These are phyloP conservation scores for Metschnikowia lochheadii DNA, from an alignment of 805 yeast species.

Conservation along the genomic window DNA sequence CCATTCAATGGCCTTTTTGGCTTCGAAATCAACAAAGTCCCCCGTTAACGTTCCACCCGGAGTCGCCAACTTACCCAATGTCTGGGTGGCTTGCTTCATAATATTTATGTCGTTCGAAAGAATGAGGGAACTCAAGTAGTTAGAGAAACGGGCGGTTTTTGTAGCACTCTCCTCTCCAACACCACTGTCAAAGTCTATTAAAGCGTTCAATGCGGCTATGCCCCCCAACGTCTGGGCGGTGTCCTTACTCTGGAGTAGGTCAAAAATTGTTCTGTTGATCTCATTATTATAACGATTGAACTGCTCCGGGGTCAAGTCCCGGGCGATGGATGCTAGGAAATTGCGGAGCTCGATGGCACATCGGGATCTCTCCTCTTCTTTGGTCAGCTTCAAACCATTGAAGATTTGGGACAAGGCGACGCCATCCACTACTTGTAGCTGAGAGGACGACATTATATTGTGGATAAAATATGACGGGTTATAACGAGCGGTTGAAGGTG, in stretches of 20 bases:
- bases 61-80: constrained; percentile 82
- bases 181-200: constrained; percentile 80
- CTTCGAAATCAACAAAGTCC: constrained; percentile 90
- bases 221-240: constrained; percentile 79
- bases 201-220: constrained; percentile 81
- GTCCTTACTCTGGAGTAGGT: constrained; percentile 72
- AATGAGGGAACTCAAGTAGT: constrained; percentile 73
- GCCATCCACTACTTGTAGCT: constrained; percentile 34
- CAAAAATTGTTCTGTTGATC: constrained; percentile 83
- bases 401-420: constrained; percentile 51
- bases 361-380: constrained; percentile 40
- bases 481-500: not conserved
- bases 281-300: constrained; percentile 77
- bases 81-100: constrained; percentile 80
- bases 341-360: constrained; percentile 71
- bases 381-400: constrained; percentile 42
- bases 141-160: constrained; percentile 87
- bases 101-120: constrained; percentile 80
- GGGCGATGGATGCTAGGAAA: constrained; percentile 65
- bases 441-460: constrained; percentile 13
- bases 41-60: constrained; percentile 89
- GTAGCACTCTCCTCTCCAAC: constrained; percentile 75
- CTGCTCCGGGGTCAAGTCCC: constrained; percentile 80
- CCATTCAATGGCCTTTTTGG: constrained; percentile 87
- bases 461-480: not conserved